Base-by-base conservation (phyloP, 768 basidiomycete genomes). In the Pleurotus tuoliensis region DNA sequence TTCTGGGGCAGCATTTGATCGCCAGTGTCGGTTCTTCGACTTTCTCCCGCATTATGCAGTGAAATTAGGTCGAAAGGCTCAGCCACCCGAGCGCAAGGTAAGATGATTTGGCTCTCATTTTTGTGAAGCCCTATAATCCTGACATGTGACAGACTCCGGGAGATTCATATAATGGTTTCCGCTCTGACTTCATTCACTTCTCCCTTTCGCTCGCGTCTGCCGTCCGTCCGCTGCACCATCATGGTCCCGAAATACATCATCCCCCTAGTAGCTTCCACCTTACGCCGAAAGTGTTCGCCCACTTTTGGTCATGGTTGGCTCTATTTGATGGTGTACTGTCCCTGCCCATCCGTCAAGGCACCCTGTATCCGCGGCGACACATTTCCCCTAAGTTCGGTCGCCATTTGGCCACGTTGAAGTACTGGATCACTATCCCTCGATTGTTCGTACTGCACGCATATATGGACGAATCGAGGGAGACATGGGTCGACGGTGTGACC, bases 231-330 rank as follows among this genome's bases (percentile, higher is more conserved):
- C 8, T 53, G 37, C 11, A n/a, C 8, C 51, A 53, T 41, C 12
- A 68, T 40, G 69, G 64, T 45, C 53, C 55, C 37, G 67, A 62
- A 59, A 60, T 59, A 6, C 61, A 60, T 11, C 64, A 64, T 5
- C 67, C 70, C 37, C 74, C 81, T 34, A 95, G 87, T 71, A 90
- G 82, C 62, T 73, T 98, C 55, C 90, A 98, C 69, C 81, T 96
- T 30, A 91, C 88, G 2, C 92, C 94, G 0, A 86, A 88, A 61
- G 77, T 84, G 2, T 94, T 93, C 63, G 78, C 90, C 1, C 91
- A 94, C 69, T 98, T 98, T 72, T 92, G 88, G 82, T 81, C 87
- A 1, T 97, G 94, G 95, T 95, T 91, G 82, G 76, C 78, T 39
- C 74, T 94, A 3, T 98, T 98, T 64, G 88, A 94, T 64, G 77